Percentiles rank a stretch among this genome's conserved stretches.
phyloP scores from a whole-genome alignment of 2,329 filamentous ascomycete genomes.

The Nemania abortiva region DNA sequence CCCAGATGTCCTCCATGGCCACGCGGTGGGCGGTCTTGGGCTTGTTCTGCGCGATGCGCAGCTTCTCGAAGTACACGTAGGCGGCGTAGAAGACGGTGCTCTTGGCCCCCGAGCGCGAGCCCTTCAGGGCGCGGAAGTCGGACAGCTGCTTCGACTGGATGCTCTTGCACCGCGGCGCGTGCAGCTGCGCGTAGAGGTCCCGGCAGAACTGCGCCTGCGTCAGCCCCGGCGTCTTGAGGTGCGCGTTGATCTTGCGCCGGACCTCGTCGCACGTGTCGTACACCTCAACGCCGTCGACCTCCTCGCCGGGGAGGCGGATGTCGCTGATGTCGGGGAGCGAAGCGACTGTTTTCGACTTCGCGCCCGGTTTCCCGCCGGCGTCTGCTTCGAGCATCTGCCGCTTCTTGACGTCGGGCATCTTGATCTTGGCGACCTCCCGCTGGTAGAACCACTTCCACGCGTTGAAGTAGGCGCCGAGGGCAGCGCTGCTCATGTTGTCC shows the following conservation, averaged over 20 bases:
- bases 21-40: slow-evolving; percentile 63
- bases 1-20: slow-evolving; percentile 60
- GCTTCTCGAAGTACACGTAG: slow-evolving; percentile 72
- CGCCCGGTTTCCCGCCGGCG: slow-evolving; percentile 19
- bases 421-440: slow-evolving; percentile 42
- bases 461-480: slow-evolving; percentile 31
- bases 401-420: slow-evolving; percentile 46
- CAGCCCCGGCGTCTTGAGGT: slow-evolving; percentile 60
- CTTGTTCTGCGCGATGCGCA: slow-evolving; percentile 63
- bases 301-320: slow-evolving; percentile 59
- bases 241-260: slow-evolving; percentile 65
- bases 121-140: slow-evolving; percentile 63
- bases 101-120: slow-evolving; percentile 59
- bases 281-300: slow-evolving; percentile 58
- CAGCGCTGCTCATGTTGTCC: slow-evolving; percentile 37
- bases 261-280: slow-evolving; percentile 71
- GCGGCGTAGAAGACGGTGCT: slow-evolving; percentile 63
- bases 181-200: slow-evolving; percentile 55
- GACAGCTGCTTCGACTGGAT: slow-evolving; percentile 58
- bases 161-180: slow-evolving; percentile 49
- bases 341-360: slow-evolving; percentile 15
- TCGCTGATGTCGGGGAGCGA: slow-evolving; percentile 53
- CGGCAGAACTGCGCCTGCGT: slow-evolving; percentile 63
- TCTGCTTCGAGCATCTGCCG: slow-evolving; percentile 40
- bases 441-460: slow-evolving; percentile 46